Percentiles rank a stretch among this genome's conserved stretches.
Evolutionary conservation across 192 early-diverging fungal genomes (phyloP).

Genomic region (Podila minutissima): DNA sequence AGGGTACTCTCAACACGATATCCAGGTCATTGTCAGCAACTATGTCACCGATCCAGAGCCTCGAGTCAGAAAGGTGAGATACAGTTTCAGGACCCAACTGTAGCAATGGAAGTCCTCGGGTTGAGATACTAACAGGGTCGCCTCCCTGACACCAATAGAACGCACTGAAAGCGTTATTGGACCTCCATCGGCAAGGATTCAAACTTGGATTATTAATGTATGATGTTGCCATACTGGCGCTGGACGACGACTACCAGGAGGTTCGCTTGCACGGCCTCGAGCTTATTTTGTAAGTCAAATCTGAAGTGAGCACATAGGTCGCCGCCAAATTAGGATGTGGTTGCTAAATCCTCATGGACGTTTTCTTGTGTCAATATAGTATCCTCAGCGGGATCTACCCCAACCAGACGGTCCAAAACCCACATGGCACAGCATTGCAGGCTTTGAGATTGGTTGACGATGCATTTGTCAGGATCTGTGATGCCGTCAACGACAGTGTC

Average conservation of each 20-base stretch:
- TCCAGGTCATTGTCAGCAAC: slow-evolving; percentile 60
- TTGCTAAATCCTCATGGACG: too few species aligned
- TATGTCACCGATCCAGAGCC: slow-evolving; percentile 61
- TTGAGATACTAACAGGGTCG: too few species aligned
- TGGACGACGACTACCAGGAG: slow-evolving; percentile 77
- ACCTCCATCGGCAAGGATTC: slow-evolving; percentile 57
- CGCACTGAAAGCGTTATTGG: slow-evolving; percentile 58
- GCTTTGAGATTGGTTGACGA: slow-evolving; percentile 69
- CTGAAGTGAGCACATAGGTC: background rate
- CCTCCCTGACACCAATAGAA: slow-evolving; percentile 29
- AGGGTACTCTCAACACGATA: slow-evolving; percentile 48
- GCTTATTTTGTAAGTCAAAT: slow-evolving; percentile 67
- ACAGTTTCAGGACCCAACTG: too few species aligned
- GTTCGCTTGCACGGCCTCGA: slow-evolving; percentile 75
- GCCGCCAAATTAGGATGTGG: too few species aligned
- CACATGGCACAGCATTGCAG: slow-evolving; percentile 11
- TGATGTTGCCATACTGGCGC: slow-evolving; percentile 67
- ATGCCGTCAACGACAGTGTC: slow-evolving; percentile 82
- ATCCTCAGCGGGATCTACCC: slow-evolving; percentile 63
- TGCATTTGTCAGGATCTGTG: slow-evolving; percentile 84
- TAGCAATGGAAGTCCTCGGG: too few species aligned
- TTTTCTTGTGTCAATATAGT: slow-evolving; percentile 10
- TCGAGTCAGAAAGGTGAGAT: slow-evolving; percentile 59
- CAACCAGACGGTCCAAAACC: slow-evolving; percentile 51
- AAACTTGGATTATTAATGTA: slow-evolving; percentile 65